Conservation (phyloP, 108 stramenopile species). For the Chaetoceros muelleri region DNA sequence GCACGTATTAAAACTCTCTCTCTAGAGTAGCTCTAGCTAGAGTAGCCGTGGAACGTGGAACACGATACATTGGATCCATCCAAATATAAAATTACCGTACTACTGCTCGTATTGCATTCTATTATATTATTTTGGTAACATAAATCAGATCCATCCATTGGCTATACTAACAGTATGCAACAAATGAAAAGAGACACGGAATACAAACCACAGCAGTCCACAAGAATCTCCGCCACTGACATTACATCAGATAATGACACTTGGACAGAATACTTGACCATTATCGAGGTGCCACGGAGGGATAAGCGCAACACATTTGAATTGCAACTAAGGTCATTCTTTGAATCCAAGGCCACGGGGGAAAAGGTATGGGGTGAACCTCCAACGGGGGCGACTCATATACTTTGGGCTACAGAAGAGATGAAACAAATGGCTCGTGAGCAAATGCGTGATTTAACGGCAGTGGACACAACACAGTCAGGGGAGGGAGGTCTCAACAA, state of each 20-base stretch:
- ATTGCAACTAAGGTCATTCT: constrained; percentile 1
- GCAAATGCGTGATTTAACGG: background rate
- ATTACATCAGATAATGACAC: constrained; percentile 1
- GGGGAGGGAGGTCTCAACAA: too few species aligned
- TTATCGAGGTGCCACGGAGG: background rate
- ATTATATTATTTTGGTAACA: too few species aligned
- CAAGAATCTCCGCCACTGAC: background rate
- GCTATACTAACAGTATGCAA: too few species aligned
- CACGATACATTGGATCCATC: too few species aligned
- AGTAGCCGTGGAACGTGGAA: too few species aligned
- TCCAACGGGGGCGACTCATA: background rate
- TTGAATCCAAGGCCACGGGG: background rate
- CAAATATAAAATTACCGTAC: too few species aligned
- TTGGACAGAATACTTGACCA: constrained; percentile 3
- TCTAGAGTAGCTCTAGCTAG: too few species aligned
- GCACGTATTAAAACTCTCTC: too few species aligned
- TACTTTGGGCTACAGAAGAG: constrained; percentile 1
- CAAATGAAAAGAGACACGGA: too few species aligned
- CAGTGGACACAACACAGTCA: too few species aligned
- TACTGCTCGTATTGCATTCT: too few species aligned
- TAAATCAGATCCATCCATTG: too few species aligned
- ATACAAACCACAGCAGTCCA: background rate
- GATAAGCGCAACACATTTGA: background rate
- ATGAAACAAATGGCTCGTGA: background rate
- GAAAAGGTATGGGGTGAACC: constrained; percentile 4